phyloP scores from a whole-genome alignment of 306 rosid genomes.

The Albizia julibrissin region DNA sequence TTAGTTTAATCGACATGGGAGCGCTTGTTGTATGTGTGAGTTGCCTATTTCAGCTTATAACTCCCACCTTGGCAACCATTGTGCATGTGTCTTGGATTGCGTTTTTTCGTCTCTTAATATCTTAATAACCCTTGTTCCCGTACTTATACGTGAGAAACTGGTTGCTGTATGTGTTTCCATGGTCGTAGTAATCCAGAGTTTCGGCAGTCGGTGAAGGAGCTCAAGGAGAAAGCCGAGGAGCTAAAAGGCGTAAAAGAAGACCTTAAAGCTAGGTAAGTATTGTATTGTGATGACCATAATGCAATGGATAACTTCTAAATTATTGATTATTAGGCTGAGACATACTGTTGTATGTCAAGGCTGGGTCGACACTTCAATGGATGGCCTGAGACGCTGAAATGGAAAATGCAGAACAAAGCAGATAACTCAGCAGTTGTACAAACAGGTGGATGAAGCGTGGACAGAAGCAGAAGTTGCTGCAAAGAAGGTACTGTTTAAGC shows the following conservation, averaged over 20 bases:
- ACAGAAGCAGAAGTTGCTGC: slow-evolving; percentile 87
- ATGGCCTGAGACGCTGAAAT: slow-evolving; percentile 85
- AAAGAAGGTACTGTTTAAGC: slow-evolving; percentile 57
- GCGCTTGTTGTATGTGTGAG: not conserved
- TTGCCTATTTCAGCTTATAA: not conserved
- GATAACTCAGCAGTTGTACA: slow-evolving; percentile 81
- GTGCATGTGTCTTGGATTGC: slow-evolving; percentile 3
- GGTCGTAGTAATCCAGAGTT: slow-evolving; percentile 67
- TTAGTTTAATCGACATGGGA: not conserved
- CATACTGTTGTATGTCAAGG: slow-evolving; percentile 98
- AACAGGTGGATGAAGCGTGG: slow-evolving; percentile 87
- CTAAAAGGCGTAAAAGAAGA: slow-evolving; percentile 76
- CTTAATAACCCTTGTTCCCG: not conserved
- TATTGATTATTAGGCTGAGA: slow-evolving; percentile 68
- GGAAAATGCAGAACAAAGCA: slow-evolving; percentile 96
- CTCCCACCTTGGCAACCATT: not conserved
- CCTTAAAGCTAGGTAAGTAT: slow-evolving; percentile 68
- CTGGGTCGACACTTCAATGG: slow-evolving; percentile 69
- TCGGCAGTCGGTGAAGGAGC: slow-evolving; percentile 76
- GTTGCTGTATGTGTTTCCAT: slow-evolving; percentile 12
- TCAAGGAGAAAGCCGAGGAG: slow-evolving; percentile 79
- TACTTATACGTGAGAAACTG: not conserved
- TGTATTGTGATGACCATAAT: slow-evolving; percentile 30
- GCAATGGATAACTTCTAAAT: slow-evolving; percentile 7
- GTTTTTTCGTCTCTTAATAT: slow-evolving; percentile 2